Conservation (phyloP, 805 yeast species). For the Cyberlindnera maclurae region DNA sequence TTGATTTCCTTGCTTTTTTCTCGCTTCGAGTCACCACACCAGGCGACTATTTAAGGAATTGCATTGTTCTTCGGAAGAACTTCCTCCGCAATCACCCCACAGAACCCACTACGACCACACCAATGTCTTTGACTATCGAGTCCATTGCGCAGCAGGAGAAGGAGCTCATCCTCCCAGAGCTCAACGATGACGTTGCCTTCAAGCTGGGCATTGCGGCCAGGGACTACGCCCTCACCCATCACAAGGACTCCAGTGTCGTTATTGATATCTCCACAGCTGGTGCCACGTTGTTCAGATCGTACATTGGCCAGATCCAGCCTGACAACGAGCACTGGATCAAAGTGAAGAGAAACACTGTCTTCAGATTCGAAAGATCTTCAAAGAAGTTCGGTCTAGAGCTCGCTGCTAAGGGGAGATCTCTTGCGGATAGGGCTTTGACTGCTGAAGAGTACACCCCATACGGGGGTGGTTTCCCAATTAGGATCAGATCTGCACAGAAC, state of each 20-base stretch:
- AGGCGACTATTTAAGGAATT: too few species aligned
- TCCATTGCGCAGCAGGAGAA: conserved; percentile 4
- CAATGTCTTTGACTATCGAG: background rate
- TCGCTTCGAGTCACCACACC: too few species aligned
- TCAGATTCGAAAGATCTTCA: conserved; percentile 42
- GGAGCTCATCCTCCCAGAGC: background rate
- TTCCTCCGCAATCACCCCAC: too few species aligned
- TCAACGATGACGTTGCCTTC: conserved; percentile 29
- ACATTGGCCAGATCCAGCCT: conserved; percentile 24
- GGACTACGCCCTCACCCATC: conserved; percentile 24
- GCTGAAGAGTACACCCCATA: conserved; percentile 41
- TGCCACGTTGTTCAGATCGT: conserved; percentile 40
- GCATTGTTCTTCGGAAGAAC: too few species aligned
- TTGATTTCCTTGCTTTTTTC: too few species aligned
- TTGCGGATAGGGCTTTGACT: conserved; percentile 34
- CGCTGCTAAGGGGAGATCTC: conserved; percentile 28
- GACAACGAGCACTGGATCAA: conserved; percentile 51
- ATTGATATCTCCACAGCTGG: conserved; percentile 43
- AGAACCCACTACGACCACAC: too few species aligned
- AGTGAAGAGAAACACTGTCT: conserved; percentile 41
- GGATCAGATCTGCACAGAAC: conserved; percentile 22
- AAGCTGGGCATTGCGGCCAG: conserved; percentile 37
- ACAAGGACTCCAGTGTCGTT: conserved; percentile 27
- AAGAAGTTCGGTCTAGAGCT: conserved; percentile 40
- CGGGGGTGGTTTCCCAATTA: conserved; percentile 52